phyloP scores from a whole-genome alignment of 2,329 filamentous ascomycete genomes.

The Neonectria neomacrospora region DNA sequence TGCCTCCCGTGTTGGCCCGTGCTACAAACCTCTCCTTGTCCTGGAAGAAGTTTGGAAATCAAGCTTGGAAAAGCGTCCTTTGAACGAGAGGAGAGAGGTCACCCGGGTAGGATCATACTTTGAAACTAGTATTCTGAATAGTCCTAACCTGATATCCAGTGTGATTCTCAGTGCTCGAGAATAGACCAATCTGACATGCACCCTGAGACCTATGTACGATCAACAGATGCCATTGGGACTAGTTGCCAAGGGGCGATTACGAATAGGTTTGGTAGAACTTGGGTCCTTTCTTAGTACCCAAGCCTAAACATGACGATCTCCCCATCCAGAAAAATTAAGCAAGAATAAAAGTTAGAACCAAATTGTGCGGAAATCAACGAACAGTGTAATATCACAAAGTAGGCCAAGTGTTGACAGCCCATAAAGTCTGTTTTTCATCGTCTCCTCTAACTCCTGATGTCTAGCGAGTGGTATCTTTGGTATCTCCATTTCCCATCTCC shows the following conservation, averaged over 20 bases:
- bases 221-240: too few species aligned
- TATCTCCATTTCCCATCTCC: constrained; percentile 40
- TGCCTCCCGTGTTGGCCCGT: too few species aligned
- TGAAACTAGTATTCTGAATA: neutral
- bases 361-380: too few species aligned
- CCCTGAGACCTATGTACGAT: neutral
- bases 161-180: too few species aligned
- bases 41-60: neutral
- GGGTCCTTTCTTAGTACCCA: neutral
- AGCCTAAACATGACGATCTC: too few species aligned
- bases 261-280: neutral
- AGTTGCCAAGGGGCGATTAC: neutral
- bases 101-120: neutral
- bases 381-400: neutral
- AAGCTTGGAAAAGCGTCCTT: neutral
- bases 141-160: too few species aligned
- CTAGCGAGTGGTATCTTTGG: constrained; percentile 56
- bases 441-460: constrained; percentile 46
- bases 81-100: neutral
- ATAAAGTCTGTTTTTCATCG: constrained; percentile 40
- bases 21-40: neutral
- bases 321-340: too few species aligned
- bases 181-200: neutral
- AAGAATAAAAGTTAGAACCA: too few species aligned
- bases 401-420: constrained; percentile 26